These are phyloP conservation scores for Aspergillus vadensis DNA, from an alignment of 2,329 filamentous ascomycete species.

Conservation along the genomic window DNA sequence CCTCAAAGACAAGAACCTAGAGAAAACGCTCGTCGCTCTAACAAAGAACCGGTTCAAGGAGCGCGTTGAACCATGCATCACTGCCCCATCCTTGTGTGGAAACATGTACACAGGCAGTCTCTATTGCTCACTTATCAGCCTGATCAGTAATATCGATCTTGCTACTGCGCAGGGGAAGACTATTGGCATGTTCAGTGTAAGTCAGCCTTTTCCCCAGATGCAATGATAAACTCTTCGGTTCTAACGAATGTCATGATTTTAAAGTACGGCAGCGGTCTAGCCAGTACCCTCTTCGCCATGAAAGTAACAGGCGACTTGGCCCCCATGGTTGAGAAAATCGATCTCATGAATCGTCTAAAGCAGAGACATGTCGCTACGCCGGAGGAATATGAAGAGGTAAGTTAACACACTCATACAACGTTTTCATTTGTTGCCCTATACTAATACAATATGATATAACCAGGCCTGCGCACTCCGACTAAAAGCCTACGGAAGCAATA, in stretches of 20 bases:
- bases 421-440: no score
- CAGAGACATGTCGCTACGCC: conserved; percentile 67
- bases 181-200: conserved; percentile 68
- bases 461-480: conserved; percentile 70
- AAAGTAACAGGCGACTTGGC: conserved; percentile 69
- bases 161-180: conserved; percentile 69
- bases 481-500: conserved; percentile 79
- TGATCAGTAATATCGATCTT: conserved; percentile 66
- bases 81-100: conserved; percentile 74
- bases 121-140: conserved; percentile 58
- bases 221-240: no score
- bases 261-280: conserved; percentile 71
- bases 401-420: neutral
- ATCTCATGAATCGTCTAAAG: conserved; percentile 69
- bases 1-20: conserved; percentile 75
- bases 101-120: conserved; percentile 66
- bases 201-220: neutral
- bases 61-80: conserved; percentile 70
- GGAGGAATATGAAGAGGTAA: conserved; percentile 73
- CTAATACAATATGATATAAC: no score
- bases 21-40: conserved; percentile 82
- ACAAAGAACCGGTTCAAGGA: conserved; percentile 83
- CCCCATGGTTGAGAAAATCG: conserved; percentile 65
- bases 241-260: neutral
- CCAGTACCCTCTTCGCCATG: conserved; percentile 70